Percentiles rank a stretch among this genome's conserved stretches.
phyloP scores from a whole-genome alignment of 2,329 filamentous ascomycete species.

The Emmonsiellopsis sp. region DNA sequence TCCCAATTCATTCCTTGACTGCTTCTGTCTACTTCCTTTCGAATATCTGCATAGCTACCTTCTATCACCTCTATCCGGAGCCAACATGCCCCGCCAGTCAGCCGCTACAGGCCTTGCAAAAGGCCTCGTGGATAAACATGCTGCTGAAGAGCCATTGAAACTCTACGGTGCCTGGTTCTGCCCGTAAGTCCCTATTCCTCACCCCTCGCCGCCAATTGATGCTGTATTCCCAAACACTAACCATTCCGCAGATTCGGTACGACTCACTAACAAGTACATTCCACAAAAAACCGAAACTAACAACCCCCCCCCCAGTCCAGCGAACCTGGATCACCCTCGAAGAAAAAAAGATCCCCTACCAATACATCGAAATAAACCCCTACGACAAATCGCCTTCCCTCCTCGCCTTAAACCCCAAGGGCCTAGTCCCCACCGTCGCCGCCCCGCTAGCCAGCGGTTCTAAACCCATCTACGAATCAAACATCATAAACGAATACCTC shows the following conservation, averaged over 20 bases:
- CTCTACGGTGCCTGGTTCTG: conserved; percentile 71
- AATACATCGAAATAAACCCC: conserved; percentile 70
- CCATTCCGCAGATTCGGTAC: conserved; percentile 24
- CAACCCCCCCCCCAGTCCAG: conserved; percentile 40
- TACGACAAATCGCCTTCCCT: conserved; percentile 63
- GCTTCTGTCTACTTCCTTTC: not conserved
- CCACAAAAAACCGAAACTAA: not conserved
- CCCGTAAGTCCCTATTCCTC: conserved; percentile 26
- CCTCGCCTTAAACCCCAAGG: conserved; percentile 62
- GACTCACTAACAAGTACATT: not conserved
- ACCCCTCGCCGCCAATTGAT: not conserved
- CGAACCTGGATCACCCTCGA: conserved; percentile 62
- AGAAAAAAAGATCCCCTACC: conserved; percentile 63
- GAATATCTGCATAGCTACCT: not conserved
- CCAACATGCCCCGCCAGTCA: conserved; percentile 26
- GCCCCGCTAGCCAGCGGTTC: conserved; percentile 17
- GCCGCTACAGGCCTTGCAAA: conserved; percentile 38
- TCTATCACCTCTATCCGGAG: conserved; percentile 28
- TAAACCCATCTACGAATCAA: conserved; percentile 63
- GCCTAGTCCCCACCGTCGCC: conserved; percentile 61
- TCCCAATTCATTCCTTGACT: too few species aligned
- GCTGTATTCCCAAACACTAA: conserved; percentile 2
- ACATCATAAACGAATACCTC: conserved; percentile 64
- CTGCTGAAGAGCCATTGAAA: conserved; percentile 37
- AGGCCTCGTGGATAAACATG: conserved; percentile 23